Conservation (phyloP, 306 rosid species). For the Arachis stenosperma region DNA sequence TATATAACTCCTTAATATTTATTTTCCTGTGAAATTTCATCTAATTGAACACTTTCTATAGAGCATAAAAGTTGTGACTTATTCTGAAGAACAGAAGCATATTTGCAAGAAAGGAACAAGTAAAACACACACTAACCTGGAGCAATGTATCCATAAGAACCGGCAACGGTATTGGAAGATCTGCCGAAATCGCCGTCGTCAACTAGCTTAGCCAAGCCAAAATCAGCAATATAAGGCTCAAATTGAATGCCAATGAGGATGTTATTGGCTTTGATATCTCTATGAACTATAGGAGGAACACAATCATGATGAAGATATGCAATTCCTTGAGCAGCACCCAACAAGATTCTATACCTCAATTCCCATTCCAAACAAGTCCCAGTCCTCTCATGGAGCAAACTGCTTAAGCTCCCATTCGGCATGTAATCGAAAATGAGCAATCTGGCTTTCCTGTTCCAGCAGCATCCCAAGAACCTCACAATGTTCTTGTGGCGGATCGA, state of each 20-base stretch:
- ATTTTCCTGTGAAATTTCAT: neutral
- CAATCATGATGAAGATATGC: slow-evolving; percentile 98
- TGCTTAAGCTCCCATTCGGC: slow-evolving; percentile 91
- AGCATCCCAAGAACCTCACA: slow-evolving; percentile 84
- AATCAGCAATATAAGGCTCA: slow-evolving; percentile 94
- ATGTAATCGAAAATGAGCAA: slow-evolving; percentile 89
- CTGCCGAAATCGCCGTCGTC: slow-evolving; percentile 79
- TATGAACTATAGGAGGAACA: slow-evolving; percentile 93
- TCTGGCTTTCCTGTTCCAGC: slow-evolving; percentile 76
- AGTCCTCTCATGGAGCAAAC: slow-evolving; percentile 77
- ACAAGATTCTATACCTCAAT: slow-evolving; percentile 74
- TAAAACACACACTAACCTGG: slow-evolving; percentile 65
- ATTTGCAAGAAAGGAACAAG: neutral
- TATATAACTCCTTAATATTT: neutral
- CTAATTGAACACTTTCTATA: neutral
- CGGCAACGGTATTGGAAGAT: slow-evolving; percentile 91
- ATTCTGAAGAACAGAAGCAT: neutral
- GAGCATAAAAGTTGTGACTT: neutral
- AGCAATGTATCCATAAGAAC: slow-evolving; percentile 98
- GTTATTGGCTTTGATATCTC: slow-evolving; percentile 96
- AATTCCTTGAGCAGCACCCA: slow-evolving; percentile 93
- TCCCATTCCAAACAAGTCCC: slow-evolving; percentile 93
- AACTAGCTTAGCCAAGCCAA: slow-evolving; percentile 92
- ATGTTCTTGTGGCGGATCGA: slow-evolving; percentile 94
- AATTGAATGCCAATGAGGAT: slow-evolving; percentile 93